Evolutionary conservation across 805 yeast species (phyloP).

Genomic region (Metschnikowia continentalis): DNA sequence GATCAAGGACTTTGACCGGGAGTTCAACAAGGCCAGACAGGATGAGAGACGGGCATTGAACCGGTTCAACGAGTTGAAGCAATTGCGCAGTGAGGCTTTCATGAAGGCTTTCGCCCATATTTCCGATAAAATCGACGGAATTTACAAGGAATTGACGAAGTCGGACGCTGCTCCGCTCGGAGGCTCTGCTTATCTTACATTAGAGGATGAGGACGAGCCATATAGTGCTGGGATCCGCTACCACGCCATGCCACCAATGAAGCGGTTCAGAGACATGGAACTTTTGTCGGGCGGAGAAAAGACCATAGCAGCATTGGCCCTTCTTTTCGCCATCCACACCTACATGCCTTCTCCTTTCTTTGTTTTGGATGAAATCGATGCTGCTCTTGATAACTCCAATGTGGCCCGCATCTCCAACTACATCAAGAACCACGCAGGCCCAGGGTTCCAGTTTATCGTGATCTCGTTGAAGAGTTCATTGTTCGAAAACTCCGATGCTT

Average conservation of each 20-base stretch:
- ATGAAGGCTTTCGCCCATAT: constrained; percentile 75
- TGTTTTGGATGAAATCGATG: constrained; percentile 96
- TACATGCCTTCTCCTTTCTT: constrained; percentile 93
- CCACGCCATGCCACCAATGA: constrained; percentile 95
- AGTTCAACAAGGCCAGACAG: constrained; percentile 57
- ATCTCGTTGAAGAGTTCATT: constrained; percentile 84
- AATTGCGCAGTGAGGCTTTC: constrained; percentile 57
- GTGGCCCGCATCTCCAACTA: constrained; percentile 85
- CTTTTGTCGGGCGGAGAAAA: constrained; percentile 94
- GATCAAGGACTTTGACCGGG: constrained; percentile 58
- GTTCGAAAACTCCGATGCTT: constrained; percentile 82
- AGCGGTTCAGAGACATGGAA: constrained; percentile 89
- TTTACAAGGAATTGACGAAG: constrained; percentile 83
- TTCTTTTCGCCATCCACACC: constrained; percentile 86
- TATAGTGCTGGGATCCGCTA: constrained; percentile 77
- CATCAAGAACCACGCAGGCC: constrained; percentile 69
- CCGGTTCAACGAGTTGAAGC: constrained; percentile 56
- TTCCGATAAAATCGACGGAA: constrained; percentile 62
- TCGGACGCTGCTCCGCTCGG: constrained; percentile 71
- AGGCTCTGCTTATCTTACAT: constrained; percentile 85
- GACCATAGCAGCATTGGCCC: constrained; percentile 91
- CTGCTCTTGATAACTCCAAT: constrained; percentile 89
- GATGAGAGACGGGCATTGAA: constrained; percentile 52
- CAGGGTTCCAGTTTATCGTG: constrained; percentile 84
- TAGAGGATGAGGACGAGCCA: constrained; percentile 90